Evolutionary conservation across 2,329 filamentous ascomycete genomes (phyloP).

Genomic region (Alternaria novae-zelandiae): DNA sequence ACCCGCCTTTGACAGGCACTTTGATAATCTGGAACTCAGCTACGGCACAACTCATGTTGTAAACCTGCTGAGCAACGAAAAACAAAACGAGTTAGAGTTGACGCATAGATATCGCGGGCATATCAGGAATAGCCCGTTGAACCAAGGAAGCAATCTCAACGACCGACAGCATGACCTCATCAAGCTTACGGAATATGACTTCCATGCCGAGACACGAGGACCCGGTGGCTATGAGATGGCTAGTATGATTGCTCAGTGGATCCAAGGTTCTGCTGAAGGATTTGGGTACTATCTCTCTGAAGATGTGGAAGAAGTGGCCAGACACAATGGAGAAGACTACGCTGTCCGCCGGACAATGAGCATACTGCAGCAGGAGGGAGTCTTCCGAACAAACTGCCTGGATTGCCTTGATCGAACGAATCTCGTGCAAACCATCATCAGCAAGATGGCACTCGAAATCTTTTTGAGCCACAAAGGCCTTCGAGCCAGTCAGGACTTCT

Average conservation of each 20-base stretch:
- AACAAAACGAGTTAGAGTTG: constrained; percentile 84
- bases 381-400: constrained; percentile 94
- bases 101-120: constrained; percentile 80
- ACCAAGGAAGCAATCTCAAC: constrained; percentile 61
- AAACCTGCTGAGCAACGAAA: constrained; percentile 90
- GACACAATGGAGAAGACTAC: constrained; percentile 50
- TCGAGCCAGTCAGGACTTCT: constrained; percentile 78
- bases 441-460: constrained; percentile 86
- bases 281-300: constrained; percentile 94
- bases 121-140: constrained; percentile 75
- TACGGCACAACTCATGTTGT: constrained; percentile 94
- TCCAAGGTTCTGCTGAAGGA: constrained; percentile 78
- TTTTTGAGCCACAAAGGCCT: constrained; percentile 79
- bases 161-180: constrained; percentile 74
- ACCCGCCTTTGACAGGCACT: constrained; percentile 94
- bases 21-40: constrained; percentile 80
- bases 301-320: constrained; percentile 64
- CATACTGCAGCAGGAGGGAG: constrained; percentile 89
- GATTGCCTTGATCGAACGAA: constrained; percentile 97
- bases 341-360: constrained; percentile 61
- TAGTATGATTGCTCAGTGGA: constrained; percentile 78
- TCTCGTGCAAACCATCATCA: constrained; percentile 93
- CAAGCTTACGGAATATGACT: constrained; percentile 88
- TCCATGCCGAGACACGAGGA: constrained; percentile 90
- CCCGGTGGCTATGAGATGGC: constrained; percentile 89